Evolutionary conservation across 2,329 filamentous ascomycete species (phyloP).

Genomic region (Cladosporium phlei): DNA sequence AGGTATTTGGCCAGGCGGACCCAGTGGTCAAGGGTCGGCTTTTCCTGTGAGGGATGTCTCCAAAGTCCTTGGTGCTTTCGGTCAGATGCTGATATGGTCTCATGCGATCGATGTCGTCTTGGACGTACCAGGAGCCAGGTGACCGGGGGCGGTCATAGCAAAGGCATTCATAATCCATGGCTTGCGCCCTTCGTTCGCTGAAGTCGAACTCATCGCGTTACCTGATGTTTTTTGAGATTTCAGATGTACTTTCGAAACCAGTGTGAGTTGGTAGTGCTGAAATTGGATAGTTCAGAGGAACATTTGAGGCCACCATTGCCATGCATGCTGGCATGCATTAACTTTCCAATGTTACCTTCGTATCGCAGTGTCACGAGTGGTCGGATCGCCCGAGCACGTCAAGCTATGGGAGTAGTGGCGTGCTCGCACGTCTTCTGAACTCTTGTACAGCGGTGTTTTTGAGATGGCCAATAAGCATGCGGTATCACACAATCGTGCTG

Average conservation of each 20-base stretch:
- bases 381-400: not conserved
- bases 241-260: not conserved
- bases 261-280: not conserved
- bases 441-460: not conserved
- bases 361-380: too few relatives aligned
- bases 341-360: not conserved
- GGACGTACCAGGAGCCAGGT: slow-evolving; percentile 39
- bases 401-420: not conserved
- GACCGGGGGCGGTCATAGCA: slow-evolving; percentile 44
- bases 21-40: slow-evolving; percentile 45
- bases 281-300: not conserved
- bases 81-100: not conserved
- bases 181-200: slow-evolving; percentile 19
- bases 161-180: slow-evolving; percentile 46
- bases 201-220: not conserved
- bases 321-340: not conserved
- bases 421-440: slow-evolving; percentile 11
- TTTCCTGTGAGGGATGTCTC: slow-evolving; percentile 31
- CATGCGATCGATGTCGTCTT: not conserved
- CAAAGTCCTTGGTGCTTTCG: slow-evolving; percentile 22
- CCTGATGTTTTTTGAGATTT: not conserved
- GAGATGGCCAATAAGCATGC: too few relatives aligned
- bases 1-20: slow-evolving; percentile 44
- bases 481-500: too few relatives aligned
- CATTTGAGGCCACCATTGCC: not conserved